Evolutionary conservation across 129 eudicot genomes (phyloP).

Genomic region (Apium graveolens): DNA sequence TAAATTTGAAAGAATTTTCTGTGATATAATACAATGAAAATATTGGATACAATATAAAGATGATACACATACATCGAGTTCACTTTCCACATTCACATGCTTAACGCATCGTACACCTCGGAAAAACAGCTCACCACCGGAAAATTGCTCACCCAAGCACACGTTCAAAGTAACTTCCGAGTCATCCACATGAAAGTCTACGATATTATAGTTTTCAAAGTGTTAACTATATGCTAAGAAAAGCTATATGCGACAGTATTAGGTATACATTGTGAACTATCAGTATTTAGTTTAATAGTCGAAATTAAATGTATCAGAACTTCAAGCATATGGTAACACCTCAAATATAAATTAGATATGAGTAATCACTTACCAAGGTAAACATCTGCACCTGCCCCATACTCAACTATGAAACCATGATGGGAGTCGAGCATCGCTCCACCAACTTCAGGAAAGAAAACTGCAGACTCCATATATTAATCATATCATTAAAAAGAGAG

Average conservation of each 20-base stretch:
- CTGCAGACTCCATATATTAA: slow-evolving; percentile 32
- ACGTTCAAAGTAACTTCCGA: slow-evolving; percentile 71
- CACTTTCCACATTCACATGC: slow-evolving; percentile 71
- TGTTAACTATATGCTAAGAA: slow-evolving; percentile 1
- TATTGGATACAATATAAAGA: neutral
- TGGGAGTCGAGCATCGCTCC: slow-evolving; percentile 77
- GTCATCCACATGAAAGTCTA: slow-evolving; percentile 90
- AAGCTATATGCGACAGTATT: neutral
- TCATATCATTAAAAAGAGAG: neutral
- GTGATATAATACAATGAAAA: no score
- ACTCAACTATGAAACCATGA: slow-evolving; percentile 91
- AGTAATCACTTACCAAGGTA: slow-evolving; percentile 51
- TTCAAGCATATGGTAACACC: neutral
- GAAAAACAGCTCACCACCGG: slow-evolving; percentile 84
- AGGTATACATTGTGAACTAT: neutral
- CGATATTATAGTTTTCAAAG: slow-evolving; percentile 10
- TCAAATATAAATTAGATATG: no score
- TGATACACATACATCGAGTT: slow-evolving; percentile 49
- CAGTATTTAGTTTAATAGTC: neutral
- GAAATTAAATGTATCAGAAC: no score
- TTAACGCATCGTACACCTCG: slow-evolving; percentile 78
- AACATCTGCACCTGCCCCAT: slow-evolving; percentile 66
- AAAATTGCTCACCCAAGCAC: slow-evolving; percentile 74
- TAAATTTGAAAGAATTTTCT: no score
- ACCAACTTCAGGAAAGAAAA: slow-evolving; percentile 85